phyloP scores from a whole-genome alignment of 768 basidiomycete species.

The Kwoniella dejecticola region DNA sequence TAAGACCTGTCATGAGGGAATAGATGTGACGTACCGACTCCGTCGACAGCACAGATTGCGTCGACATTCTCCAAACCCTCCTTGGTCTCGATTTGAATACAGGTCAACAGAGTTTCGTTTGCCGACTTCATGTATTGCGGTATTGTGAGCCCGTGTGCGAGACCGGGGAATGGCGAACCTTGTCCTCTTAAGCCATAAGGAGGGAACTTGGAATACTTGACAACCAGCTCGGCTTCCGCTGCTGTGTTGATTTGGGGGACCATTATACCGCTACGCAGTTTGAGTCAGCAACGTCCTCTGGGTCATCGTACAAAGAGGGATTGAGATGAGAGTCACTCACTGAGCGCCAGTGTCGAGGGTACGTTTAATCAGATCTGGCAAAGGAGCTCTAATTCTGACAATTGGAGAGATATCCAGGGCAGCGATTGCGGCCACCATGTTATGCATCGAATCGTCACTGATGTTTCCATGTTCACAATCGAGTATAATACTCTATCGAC shows the following conservation, averaged over 20 bases:
- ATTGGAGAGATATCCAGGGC: constrained; percentile 38
- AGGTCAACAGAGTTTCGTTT: constrained; percentile 63
- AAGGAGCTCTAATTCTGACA: constrained; percentile 40
- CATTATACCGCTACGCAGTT: constrained; percentile 46
- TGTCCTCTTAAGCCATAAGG: constrained; percentile 46
- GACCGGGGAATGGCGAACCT: constrained; percentile 40
- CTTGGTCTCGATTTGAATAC: constrained; percentile 69
- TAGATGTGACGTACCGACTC: constrained; percentile 60
- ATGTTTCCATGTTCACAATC: constrained; percentile 54
- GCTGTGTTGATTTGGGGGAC: constrained; percentile 50
- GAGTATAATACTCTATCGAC: constrained; percentile 46
- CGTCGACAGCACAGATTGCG: constrained; percentile 65
- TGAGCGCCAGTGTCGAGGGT: constrained; percentile 54
- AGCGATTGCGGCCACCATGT: constrained; percentile 42
- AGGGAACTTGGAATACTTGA: constrained; percentile 50
- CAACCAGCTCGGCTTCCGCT: constrained; percentile 40
- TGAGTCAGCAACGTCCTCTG: neutral
- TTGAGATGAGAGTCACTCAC: constrained; percentile 23
- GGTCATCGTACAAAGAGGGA: too few relatives aligned
- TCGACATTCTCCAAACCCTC: constrained; percentile 66
- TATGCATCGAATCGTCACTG: constrained; percentile 49
- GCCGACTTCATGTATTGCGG: constrained; percentile 57
- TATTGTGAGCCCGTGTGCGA: constrained; percentile 40
- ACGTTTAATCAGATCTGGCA: constrained; percentile 42
- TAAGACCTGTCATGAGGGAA: too few relatives aligned